phyloP scores from a whole-genome alignment of 2,329 filamentous ascomycete species.

The Colletotrichum costaricense region DNA sequence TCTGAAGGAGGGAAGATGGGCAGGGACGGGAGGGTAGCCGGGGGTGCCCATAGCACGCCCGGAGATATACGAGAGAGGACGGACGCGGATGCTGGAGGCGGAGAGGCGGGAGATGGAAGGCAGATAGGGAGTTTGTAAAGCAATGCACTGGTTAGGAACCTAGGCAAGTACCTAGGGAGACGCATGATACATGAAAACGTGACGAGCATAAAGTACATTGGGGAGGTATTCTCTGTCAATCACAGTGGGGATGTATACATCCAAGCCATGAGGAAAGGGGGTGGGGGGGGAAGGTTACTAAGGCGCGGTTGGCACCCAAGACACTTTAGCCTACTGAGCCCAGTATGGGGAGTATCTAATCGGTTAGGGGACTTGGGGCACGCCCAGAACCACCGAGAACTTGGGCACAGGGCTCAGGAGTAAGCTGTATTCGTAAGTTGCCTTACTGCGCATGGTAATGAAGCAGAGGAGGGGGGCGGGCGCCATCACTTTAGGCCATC shows the following conservation, averaged over 20 bases:
- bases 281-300: background rate
- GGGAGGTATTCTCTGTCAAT: background rate
- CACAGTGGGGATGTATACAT: background rate
- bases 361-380: constrained; percentile 4
- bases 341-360: background rate
- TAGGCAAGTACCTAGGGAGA: background rate
- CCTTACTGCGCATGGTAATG: background rate
- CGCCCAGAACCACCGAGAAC: background rate
- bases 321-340: background rate
- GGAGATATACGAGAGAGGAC: background rate
- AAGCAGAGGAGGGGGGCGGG: background rate
- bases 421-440: background rate
- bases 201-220: background rate
- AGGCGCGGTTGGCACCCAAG: background rate
- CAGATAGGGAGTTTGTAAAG: background rate
- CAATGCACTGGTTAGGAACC: background rate
- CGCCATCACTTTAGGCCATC: background rate
- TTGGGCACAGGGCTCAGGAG: background rate
- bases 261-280: background rate
- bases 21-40: background rate
- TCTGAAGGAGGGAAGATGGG: background rate
- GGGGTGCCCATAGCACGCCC: constrained; percentile 18
- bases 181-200: background rate
- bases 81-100: background rate
- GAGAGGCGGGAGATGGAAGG: constrained; percentile 14